phyloP scores from a whole-genome alignment of 148 eudicot species.

The Fagopyrum homotropicum region DNA sequence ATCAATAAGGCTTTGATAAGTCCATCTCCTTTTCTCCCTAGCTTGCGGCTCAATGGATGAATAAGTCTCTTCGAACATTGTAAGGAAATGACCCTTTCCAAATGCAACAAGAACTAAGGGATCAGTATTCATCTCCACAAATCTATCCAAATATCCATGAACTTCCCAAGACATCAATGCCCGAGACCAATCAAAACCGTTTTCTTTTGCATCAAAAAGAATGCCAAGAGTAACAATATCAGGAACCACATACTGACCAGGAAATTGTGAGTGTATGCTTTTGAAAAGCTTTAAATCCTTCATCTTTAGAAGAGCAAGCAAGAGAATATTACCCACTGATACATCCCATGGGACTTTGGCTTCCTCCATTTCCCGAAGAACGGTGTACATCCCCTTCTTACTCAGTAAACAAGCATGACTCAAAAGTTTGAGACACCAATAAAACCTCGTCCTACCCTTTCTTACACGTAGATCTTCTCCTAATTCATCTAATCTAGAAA shows the following conservation, averaged over 20 bases:
- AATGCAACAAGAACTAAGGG: conserved; percentile 30
- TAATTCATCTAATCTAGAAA: conserved; percentile 32
- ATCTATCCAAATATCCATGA: conserved; percentile 24
- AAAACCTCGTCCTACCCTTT: conserved; percentile 27
- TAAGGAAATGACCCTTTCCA: conserved; percentile 38
- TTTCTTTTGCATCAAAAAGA: conserved; percentile 24
- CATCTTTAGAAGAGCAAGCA: conserved; percentile 26
- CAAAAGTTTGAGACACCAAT: conserved; percentile 32
- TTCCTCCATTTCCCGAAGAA: conserved; percentile 30
- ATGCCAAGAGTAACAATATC: conserved; percentile 38
- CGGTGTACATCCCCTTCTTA: conserved; percentile 27
- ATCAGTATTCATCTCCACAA: conserved; percentile 35
- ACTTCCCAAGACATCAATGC: conserved; percentile 26
- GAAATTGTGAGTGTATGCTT: conserved; percentile 17
- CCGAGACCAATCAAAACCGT: conserved; percentile 24
- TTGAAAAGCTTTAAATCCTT: conserved; percentile 26
- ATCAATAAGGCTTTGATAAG: conserved; percentile 24
- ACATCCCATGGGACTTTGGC: conserved; percentile 26
- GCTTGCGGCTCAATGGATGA: conserved; percentile 23
- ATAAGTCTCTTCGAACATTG: conserved; percentile 23
- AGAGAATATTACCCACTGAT: conserved; percentile 28
- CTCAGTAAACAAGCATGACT: conserved; percentile 29
- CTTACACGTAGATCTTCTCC: conserved; percentile 25
- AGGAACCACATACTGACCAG: conserved; percentile 26
- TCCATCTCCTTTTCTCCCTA: conserved; percentile 22